Evolutionary conservation across 129 eudicot genomes (phyloP), one percentile per base, ranked within the genome.

Genomic region (Calendula officinalis): DNA sequence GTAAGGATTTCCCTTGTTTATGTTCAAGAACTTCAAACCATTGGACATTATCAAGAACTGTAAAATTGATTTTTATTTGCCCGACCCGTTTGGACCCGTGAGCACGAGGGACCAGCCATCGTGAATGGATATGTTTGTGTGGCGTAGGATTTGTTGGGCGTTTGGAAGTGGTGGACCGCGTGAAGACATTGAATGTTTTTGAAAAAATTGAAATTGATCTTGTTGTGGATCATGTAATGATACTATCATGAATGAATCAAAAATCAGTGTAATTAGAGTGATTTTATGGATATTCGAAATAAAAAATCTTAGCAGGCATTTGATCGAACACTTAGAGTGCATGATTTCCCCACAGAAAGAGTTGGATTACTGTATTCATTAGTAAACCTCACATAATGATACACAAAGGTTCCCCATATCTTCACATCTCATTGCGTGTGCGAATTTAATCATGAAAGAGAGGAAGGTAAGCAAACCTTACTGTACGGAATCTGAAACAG

Each of bases 11-110:
- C 9, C 95, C 97, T 59, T 75, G 76, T 68, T 86, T 86, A 15
- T 90, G 85, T 71, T 90, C 95, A 33, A 90, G 95, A 68, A 86
- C 78, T 78, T 90, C 97, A 58, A 83, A 86, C 97, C 97, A 90
- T 35, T 82, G 94, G 33, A 83, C 86, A 55, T 90, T 90, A 66
- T 90, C 91, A 4, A 90, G 91, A 33, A 90, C 91, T 0, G 91
- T 90, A 66, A 86, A 81, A 62, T 78, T 83, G 12, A 63, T 83
- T 49, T 83, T 83, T 43, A 90, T 77, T 90, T 90, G 27, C 97
- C 95, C 2, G 97, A 90, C 33, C 97, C 97, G 49, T 90, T 90
- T 64, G 91, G 76, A 8, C 97, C 97, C 2, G 86, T 79, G 45
- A 90, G 89, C 17, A 84, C 83, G 8, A 90, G 91, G 32, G 97